Evolutionary conservation across 1,139 yeast genomes (phyloP).

Genomic region (Diutina mesorugosa): DNA sequence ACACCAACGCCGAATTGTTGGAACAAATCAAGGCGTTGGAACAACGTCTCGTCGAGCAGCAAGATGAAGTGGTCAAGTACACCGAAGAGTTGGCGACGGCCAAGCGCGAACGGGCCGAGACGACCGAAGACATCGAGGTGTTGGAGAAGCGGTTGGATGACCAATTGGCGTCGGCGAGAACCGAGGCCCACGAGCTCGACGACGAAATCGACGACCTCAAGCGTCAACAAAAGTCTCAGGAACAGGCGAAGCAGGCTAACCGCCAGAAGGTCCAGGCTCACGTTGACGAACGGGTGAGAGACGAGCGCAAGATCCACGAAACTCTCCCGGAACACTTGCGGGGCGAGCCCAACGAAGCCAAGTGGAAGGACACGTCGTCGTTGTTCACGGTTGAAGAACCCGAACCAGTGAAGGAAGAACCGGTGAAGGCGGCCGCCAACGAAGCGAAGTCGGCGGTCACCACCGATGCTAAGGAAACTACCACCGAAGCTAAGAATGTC

Average conservation of each 20-base stretch:
- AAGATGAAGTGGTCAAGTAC: slow-evolving; percentile 21
- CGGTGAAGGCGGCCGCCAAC: slow-evolving; percentile 10
- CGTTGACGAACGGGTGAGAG: slow-evolving; percentile 23
- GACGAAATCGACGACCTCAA: slow-evolving; percentile 5
- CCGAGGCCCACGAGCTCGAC: background rate
- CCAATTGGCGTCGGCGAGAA: background rate
- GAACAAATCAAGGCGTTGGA: slow-evolving; percentile 22
- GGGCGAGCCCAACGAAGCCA: slow-evolving; percentile 26
- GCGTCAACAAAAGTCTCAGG: slow-evolving; percentile 9
- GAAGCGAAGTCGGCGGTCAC: slow-evolving; percentile 9
- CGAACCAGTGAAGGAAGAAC: background rate
- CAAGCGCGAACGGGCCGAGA: background rate
- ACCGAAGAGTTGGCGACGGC: slow-evolving; percentile 3
- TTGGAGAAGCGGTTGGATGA: background rate
- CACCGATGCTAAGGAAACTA: slow-evolving; percentile 43
- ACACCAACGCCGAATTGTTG: slow-evolving; percentile 21
- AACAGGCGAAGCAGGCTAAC: slow-evolving; percentile 10
- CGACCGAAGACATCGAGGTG: slow-evolving; percentile 4
- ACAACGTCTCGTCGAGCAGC: slow-evolving; percentile 23
- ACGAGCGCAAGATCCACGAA: slow-evolving; percentile 30
- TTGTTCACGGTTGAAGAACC: slow-evolving; percentile 1
- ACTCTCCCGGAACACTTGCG: slow-evolving; percentile 43
- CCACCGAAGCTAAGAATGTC: slow-evolving; percentile 37
- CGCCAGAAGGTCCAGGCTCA: slow-evolving; percentile 14
- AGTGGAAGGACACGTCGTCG: slow-evolving; percentile 15